Evolutionary conservation across 2,329 filamentous ascomycete species (phyloP).

Genomic region (Zasmidium cellare): DNA sequence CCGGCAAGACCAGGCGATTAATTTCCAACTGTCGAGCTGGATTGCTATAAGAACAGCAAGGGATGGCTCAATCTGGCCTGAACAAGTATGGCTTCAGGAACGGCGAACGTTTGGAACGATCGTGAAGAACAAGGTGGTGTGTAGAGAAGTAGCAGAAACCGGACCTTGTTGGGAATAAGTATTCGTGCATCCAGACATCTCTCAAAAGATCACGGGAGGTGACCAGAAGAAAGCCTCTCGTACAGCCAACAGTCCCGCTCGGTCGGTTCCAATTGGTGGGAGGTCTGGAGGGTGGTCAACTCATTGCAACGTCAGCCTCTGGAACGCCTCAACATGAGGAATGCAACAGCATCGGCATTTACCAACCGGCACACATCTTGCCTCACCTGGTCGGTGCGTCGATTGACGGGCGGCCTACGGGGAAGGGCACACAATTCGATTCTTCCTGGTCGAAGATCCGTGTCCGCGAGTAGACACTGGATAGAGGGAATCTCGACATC

Average conservation of each 20-base stretch:
- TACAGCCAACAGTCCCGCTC: conserved; percentile 24
- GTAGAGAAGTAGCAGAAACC: conserved; percentile 8
- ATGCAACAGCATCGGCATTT: conserved; percentile 28
- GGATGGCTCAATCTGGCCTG: conserved; percentile 17
- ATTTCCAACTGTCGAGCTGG: conserved; percentile 28
- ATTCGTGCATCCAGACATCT: conserved; percentile 24
- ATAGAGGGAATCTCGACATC: conserved; percentile 17
- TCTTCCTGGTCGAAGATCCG: conserved; percentile 14
- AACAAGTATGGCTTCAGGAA: conserved; percentile 16
- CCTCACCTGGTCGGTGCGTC: background rate
- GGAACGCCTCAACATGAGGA: conserved; percentile 32
- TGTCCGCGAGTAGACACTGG: background rate
- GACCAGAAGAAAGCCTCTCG: conserved; percentile 27
- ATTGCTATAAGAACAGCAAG: conserved; percentile 32
- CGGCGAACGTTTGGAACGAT: conserved; percentile 13
- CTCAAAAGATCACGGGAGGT: conserved; percentile 16
- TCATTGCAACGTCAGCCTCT: conserved; percentile 23
- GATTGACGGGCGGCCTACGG: conserved; percentile 9
- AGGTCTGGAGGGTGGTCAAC: conserved; percentile 16
- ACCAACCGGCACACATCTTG: conserved; percentile 5
- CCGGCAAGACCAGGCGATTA: conserved; percentile 25
- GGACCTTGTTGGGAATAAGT: conserved; percentile 33
- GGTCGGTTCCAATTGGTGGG: conserved; percentile 22
- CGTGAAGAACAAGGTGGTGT: conserved; percentile 25
- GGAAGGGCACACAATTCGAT: conserved; percentile 12